Evolutionary conservation across 257 asterid genomes (phyloP).

Genomic region (Marsdenia floribunda): DNA sequence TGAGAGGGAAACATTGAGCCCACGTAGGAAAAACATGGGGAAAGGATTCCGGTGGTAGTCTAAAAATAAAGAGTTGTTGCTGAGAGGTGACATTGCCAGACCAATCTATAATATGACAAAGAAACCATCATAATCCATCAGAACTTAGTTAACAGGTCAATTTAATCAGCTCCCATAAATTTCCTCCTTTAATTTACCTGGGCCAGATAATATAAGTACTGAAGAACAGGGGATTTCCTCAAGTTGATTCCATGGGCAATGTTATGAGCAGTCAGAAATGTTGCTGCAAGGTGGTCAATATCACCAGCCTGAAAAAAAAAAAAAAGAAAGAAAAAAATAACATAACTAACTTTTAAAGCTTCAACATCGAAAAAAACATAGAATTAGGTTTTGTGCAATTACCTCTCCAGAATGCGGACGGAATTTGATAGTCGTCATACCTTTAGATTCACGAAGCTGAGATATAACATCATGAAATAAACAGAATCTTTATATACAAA

Average conservation of each 20-base stretch:
- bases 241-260: slow-evolving; percentile 95
- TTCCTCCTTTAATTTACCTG: slow-evolving; percentile 52
- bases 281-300: slow-evolving; percentile 94
- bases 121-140: slow-evolving; percentile 17
- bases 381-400: slow-evolving; percentile 14
- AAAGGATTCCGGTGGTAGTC: slow-evolving; percentile 98
- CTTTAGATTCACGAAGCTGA: slow-evolving; percentile 98
- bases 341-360: slow-evolving; percentile 10
- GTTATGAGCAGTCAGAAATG: slow-evolving; percentile 81
- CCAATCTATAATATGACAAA: slow-evolving; percentile 64
- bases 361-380: not conserved
- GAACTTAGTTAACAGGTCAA: slow-evolving; percentile 8
- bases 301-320: slow-evolving; percentile 73
- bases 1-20: slow-evolving; percentile 92
- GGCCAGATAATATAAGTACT: slow-evolving; percentile 83
- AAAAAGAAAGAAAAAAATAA: slow-evolving; percentile 7
- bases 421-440: slow-evolving; percentile 89
- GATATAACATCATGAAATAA: slow-evolving; percentile 14
- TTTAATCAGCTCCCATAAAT: slow-evolving; percentile 3
- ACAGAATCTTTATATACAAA: not conserved
- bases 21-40: slow-evolving; percentile 86
- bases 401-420: slow-evolving; percentile 99
- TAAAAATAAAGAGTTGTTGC: slow-evolving; percentile 91
- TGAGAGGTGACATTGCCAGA: slow-evolving; percentile 95
- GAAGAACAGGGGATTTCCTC: slow-evolving; percentile 92